Evolutionary conservation across 2,329 filamentous ascomycete species (phyloP).

Genomic region (Graphilbum fragrans): DNA sequence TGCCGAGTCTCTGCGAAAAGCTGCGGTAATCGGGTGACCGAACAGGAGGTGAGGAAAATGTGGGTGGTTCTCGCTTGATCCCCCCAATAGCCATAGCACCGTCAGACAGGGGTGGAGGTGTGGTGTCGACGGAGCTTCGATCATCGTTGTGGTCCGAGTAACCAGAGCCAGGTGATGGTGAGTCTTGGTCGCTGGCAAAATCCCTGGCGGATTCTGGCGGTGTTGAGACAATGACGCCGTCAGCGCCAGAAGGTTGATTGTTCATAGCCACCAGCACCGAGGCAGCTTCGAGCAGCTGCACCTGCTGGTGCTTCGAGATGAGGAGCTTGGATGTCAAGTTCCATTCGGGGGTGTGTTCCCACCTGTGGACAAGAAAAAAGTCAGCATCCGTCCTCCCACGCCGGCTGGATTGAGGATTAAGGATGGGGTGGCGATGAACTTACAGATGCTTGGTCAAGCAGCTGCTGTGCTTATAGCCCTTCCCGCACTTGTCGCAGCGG

Average conservation of each 20-base stretch:
- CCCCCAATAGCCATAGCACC: conserved; percentile 39
- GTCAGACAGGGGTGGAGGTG: conserved; percentile 63
- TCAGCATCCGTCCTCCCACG: too few species aligned
- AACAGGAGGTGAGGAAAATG: conserved; percentile 23
- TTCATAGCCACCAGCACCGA: conserved; percentile 95
- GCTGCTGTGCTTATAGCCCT: conserved; percentile 99
- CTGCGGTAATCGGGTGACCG: conserved; percentile 43
- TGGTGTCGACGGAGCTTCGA: conserved; percentile 81
- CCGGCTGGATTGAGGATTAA: too few species aligned
- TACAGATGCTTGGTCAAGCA: conserved; percentile 99
- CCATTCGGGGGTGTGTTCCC: conserved; percentile 99
- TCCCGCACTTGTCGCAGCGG: conserved; percentile 94
- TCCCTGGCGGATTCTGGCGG: conserved; percentile 55
- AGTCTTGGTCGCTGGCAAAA: conserved; percentile 69
- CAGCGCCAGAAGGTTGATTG: conserved; percentile 14
- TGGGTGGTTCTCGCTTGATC: conserved; percentile 20
- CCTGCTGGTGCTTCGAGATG: conserved; percentile 98
- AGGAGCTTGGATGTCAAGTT: conserved; percentile 91
- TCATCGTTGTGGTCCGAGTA: conserved; percentile 68
- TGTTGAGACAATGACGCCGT: conserved; percentile 36
- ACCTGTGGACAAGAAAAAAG: conserved; percentile 47
- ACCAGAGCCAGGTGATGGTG: conserved; percentile 68
- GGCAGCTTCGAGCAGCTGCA: conserved; percentile 90
- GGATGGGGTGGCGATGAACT: too few species aligned
- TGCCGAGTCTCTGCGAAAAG: conserved; percentile 19